Evolutionary conservation across 495 filamentous ascomycete genomes (phyloP).

Genomic region (Tetracladium setigerum): DNA sequence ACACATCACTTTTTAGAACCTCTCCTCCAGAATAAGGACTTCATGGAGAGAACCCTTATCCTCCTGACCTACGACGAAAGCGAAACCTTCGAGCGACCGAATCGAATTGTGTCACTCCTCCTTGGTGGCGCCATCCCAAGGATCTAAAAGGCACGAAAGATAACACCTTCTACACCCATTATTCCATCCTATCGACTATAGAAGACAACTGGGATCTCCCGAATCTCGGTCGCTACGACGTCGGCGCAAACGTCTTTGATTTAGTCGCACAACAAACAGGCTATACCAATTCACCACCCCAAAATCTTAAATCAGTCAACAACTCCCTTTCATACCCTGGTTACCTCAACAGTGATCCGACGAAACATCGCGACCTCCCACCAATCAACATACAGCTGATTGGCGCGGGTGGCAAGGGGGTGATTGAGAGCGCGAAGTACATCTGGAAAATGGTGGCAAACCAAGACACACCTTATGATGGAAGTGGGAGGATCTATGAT

Average conservation of each 20-base stretch:
- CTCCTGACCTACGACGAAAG: slow-evolving; percentile 63
- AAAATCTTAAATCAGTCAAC: slow-evolving; percentile 49
- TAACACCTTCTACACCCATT: slow-evolving; percentile 65
- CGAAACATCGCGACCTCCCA: slow-evolving; percentile 27
- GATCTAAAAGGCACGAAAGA: slow-evolving; percentile 51
- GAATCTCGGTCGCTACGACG: slow-evolving; percentile 62
- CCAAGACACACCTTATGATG: slow-evolving; percentile 38
- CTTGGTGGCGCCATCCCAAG: slow-evolving; percentile 51
- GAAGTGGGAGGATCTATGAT: slow-evolving; percentile 36
- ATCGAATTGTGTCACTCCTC: slow-evolving; percentile 54
- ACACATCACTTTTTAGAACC: slow-evolving; percentile 48
- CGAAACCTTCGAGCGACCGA: slow-evolving; percentile 45
- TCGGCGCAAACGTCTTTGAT: slow-evolving; percentile 60
- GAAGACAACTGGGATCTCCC: slow-evolving; percentile 63
- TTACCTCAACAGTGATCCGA: slow-evolving; percentile 33
- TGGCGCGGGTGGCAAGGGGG: slow-evolving; percentile 33
- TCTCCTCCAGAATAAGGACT: slow-evolving; percentile 48
- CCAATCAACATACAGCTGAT: slow-evolving; percentile 35
- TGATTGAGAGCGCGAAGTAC: slow-evolving; percentile 24
- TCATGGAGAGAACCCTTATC: slow-evolving; percentile 56
- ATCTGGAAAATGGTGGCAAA: slow-evolving; percentile 22
- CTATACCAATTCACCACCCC: slow-evolving; percentile 49
- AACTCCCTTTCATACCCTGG: slow-evolving; percentile 59
- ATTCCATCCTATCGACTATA: slow-evolving; percentile 56
- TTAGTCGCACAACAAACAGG: slow-evolving; percentile 51